Percentiles rank a stretch among this genome's conserved stretches.
These are phyloP conservation scores for Dactylis glomerata DNA, from an alignment of 176 grass and related monocot species.

Conservation along the genomic window DNA sequence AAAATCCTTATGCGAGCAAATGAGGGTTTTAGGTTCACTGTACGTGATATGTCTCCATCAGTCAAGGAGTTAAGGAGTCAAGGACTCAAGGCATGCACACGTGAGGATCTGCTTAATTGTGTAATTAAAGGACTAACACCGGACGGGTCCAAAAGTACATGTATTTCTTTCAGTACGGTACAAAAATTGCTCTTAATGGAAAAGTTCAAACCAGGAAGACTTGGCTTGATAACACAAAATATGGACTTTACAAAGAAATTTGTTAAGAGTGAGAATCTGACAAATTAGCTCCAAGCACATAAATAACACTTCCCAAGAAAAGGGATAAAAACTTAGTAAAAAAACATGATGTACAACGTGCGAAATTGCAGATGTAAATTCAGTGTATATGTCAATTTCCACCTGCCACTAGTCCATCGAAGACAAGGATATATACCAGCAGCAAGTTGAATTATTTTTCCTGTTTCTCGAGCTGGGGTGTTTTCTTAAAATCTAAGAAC, in stretches of 20 bases:
- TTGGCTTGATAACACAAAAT: neutral
- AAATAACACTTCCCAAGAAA: neutral
- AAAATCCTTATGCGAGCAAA: neutral
- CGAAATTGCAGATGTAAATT: neutral
- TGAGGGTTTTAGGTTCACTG: too few relatives aligned
- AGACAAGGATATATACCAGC: constrained; percentile 14
- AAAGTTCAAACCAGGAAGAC: neutral
- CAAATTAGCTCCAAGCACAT: neutral
- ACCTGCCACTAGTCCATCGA: neutral
- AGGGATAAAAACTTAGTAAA: neutral
- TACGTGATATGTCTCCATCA: neutral
- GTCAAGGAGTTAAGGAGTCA: too few relatives aligned
- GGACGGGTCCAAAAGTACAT: neutral
- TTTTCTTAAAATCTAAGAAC: constrained; percentile 37
- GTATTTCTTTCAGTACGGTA: constrained; percentile 7
- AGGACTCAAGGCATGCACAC: neutral
- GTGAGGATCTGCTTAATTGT: neutral
- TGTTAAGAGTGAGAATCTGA: neutral
- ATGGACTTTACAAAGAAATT: neutral
- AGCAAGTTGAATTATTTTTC: neutral
- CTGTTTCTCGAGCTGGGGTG: constrained; percentile 13
- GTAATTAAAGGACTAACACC: neutral
- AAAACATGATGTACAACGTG: neutral
- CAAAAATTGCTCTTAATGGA: neutral
- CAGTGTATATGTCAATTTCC: neutral